A percentile compares a stretch with the other conserved stretches of the same genome.
phyloP scores from a whole-genome alignment of 2,329 filamentous ascomycete species.

The Macrophomina pseudophaseolina region DNA sequence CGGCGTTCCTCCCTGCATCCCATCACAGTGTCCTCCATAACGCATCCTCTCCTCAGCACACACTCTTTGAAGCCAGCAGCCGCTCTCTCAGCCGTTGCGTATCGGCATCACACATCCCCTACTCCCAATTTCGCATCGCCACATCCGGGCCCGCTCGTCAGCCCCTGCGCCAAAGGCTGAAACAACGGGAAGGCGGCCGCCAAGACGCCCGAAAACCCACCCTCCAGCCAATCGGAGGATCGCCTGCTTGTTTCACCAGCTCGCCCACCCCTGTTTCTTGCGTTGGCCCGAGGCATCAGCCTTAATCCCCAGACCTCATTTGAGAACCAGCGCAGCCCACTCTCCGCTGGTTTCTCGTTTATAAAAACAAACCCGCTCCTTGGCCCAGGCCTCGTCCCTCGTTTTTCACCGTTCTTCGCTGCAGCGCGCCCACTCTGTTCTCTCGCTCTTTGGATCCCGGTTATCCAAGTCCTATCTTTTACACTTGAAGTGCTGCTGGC shows the following conservation, averaged over 20 bases:
- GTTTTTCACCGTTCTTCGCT: not conserved
- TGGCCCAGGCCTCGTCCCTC: not conserved
- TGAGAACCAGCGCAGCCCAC: not conserved
- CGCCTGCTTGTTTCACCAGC: not conserved
- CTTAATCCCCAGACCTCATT: conserved; percentile 25
- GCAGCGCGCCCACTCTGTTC: conserved; percentile 14
- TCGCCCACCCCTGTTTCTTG: not conserved
- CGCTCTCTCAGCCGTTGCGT: not conserved
- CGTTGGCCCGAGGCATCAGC: conserved; percentile 14
- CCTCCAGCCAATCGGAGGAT: not conserved
- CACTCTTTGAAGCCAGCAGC: too few species aligned
- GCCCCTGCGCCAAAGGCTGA: conserved; percentile 14
- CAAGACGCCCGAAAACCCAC: not conserved
- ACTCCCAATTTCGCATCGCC: conserved; percentile 22
- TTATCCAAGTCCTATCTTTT: conserved; percentile 10
- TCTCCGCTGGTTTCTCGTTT: conserved; percentile 1
- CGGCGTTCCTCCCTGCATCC: not conserved
- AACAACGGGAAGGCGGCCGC: conserved; percentile 19
- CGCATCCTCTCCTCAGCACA: not conserved
- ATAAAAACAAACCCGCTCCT: conserved; percentile 4
- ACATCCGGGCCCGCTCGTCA: conserved; percentile 1
- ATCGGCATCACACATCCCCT: not conserved
- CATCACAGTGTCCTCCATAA: not conserved
- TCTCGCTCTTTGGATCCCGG: conserved; percentile 21
- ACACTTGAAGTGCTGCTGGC: conserved; percentile 18